phyloP scores from a whole-genome alignment of 192 early-diverging fungal species.

The Entophlyctis luteolus region DNA sequence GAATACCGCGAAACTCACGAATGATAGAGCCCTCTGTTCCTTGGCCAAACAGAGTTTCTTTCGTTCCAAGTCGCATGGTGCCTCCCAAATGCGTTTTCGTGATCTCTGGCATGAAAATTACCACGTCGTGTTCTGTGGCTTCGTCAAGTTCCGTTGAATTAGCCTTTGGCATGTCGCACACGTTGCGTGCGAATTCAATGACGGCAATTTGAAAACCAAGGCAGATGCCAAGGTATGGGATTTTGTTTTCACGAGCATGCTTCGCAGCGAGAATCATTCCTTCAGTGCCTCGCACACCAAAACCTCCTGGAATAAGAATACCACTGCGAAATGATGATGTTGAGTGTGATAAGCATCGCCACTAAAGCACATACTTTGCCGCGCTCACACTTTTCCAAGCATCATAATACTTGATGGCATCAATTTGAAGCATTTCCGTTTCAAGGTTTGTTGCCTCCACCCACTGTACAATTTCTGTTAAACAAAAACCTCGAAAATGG shows the following conservation, averaged over 20 bases:
- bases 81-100: constrained; percentile 86
- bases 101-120: constrained; percentile 98
- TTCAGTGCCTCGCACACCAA: constrained; percentile 93
- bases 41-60: constrained; percentile 66
- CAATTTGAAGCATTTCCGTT: constrained; percentile 59
- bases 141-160: constrained; percentile 79
- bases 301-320: constrained; percentile 96
- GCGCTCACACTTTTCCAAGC: constrained; percentile 87
- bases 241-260: constrained; percentile 95
- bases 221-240: constrained; percentile 98
- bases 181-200: constrained; percentile 94
- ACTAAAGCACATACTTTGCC: constrained; percentile 48
- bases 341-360: neutral
- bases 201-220: constrained; percentile 95
- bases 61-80: constrained; percentile 91
- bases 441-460: constrained; percentile 94
- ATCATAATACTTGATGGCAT: constrained; percentile 93
- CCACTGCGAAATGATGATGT: constrained; percentile 45
- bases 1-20: constrained; percentile 30
- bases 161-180: constrained; percentile 74
- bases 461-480: constrained; percentile 54
- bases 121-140: constrained; percentile 68
- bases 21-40: constrained; percentile 60
- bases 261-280: constrained; percentile 93
- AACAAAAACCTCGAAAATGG: neutral